Base-by-base conservation (phyloP, 208 protist species). In the Acanthamoeba triangularis region DNA sequence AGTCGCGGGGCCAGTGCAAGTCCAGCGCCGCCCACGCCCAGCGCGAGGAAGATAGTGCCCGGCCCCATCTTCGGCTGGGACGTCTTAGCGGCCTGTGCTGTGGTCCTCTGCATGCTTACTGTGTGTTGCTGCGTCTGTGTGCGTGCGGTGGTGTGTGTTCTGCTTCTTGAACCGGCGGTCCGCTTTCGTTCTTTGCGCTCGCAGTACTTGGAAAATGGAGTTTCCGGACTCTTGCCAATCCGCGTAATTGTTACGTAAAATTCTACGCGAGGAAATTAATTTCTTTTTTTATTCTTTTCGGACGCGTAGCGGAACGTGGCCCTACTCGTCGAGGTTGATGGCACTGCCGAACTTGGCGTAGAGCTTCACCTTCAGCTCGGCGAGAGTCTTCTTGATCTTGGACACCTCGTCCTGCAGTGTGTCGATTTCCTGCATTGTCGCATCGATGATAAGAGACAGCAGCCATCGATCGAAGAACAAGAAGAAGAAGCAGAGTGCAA, bases 251-350 rank as follows among this genome's bases (percentile, higher is more conserved):
- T 59, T 20, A 59, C 18, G 56, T 7, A 63, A 63, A 63, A 7
- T 63, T 7, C 56, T 13, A 4, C 56, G 6, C 23, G 1, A 63
- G 14, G 56, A 69, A 69, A 69, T 28, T 10, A n/a, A 69, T 8
- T 69, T 33, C 2, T 33, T 11, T 76, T 25, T 18, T 44, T 6
- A 44, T 44, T 76, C 20, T 13, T 76, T 6, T 76, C 10, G 2
- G 8, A 6, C 2, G 1, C 2, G 52, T 0, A 3, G 14, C 25
- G 1, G 18, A 2, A 2, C 10, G 63, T n/a, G n/a, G 30, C 41
- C 1, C 30, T 80, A 88, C 49, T 95, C 94, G 37, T 95, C 94
- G 3, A 95, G 94, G 80, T 95, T 95, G 49, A 95, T 95, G 49
- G 35, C 52, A 25, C n/a, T 72, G 23, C 94, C 94, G 28, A 95